These are phyloP conservation scores for Verticillium tricorpus DNA, from an alignment of 2,329 filamentous ascomycete genomes.

Conservation along the genomic window DNA sequence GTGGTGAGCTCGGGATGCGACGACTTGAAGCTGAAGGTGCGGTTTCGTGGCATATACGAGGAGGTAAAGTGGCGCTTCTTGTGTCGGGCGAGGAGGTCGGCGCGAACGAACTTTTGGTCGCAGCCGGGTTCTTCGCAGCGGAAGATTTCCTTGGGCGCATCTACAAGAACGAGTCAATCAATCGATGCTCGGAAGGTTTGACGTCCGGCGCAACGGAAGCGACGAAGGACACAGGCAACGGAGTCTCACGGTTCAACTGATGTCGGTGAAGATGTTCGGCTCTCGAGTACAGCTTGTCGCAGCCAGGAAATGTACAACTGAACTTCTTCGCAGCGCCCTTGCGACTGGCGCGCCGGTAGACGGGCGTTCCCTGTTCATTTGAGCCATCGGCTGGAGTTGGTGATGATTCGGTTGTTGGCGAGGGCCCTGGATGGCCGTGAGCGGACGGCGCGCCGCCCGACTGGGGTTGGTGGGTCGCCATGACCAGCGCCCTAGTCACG, in stretches of 20 bases:
- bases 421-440: not conserved
- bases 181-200: not conserved
- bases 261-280: constrained; percentile 79
- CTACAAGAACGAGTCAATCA: constrained; percentile 34
- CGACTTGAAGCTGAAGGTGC: constrained; percentile 40
- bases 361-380: constrained; percentile 6
- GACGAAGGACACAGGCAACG: not conserved
- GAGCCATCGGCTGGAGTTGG: not conserved
- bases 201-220: not conserved
- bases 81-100: constrained; percentile 69
- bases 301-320: constrained; percentile 64
- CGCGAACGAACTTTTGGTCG: constrained; percentile 71
- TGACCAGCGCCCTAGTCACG: not conserved
- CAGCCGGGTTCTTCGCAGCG: constrained; percentile 72
- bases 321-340: constrained; percentile 49
- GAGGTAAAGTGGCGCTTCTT: constrained; percentile 57
- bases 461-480: constrained; percentile 3
- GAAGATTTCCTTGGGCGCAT: constrained; percentile 77
- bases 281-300: constrained; percentile 75
- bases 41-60: constrained; percentile 45
- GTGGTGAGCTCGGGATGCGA: not conserved
- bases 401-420: not conserved
- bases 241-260: constrained; percentile 63
- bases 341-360: constrained; percentile 47
- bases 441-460: not conserved